Evolutionary conservation across 495 filamentous ascomycete species (phyloP).

Genomic region (Neurospora sp.): DNA sequence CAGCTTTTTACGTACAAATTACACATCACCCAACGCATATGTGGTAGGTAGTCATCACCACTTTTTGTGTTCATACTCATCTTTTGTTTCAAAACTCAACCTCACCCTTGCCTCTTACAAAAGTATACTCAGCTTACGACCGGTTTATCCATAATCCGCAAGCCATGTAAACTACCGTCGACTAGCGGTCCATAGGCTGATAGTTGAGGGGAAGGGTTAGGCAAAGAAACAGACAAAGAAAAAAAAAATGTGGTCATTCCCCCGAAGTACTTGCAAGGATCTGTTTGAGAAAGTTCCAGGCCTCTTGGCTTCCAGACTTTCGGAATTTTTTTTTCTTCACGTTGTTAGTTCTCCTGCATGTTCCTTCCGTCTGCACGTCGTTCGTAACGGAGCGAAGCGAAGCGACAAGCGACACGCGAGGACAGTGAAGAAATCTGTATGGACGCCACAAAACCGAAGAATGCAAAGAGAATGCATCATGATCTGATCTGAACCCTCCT

Average conservation of each 20-base stretch:
- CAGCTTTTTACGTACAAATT: neutral
- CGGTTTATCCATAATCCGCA: neutral
- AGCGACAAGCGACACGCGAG: neutral
- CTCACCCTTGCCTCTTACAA: neutral
- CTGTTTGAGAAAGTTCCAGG: neutral
- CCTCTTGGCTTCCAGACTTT: neutral
- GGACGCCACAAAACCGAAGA: neutral
- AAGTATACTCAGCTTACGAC: neutral
- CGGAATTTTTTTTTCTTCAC: neutral
- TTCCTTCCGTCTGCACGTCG: neutral
- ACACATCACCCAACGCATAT: neutral
- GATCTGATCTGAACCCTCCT: neutral
- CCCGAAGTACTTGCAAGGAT: neutral
- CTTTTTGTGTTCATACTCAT: neutral
- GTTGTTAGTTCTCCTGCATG: neutral
- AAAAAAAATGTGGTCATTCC: neutral
- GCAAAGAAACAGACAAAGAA: neutral
- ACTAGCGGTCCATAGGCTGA: neutral
- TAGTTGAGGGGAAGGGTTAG: neutral
- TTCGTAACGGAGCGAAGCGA: neutral
- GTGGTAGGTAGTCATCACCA: neutral
- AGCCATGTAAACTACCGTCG: neutral
- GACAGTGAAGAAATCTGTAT: neutral
- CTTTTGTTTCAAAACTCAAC: neutral
- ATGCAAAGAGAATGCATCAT: neutral